These are phyloP conservation scores for Luffa acutangula DNA, from an alignment of 306 rosid species.

Conservation along the genomic window DNA sequence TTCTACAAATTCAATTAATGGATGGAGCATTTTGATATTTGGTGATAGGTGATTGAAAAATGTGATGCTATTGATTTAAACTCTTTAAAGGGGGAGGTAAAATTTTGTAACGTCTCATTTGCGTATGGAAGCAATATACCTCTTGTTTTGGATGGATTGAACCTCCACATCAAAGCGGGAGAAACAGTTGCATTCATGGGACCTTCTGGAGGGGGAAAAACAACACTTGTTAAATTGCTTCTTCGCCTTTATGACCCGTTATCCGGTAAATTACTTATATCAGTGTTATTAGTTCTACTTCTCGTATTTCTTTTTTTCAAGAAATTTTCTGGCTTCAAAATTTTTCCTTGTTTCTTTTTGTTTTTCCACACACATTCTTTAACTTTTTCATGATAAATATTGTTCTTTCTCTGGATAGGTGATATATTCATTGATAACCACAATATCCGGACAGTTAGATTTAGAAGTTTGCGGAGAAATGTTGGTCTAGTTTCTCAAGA, in stretches of 20 bases:
- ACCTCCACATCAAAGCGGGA: slow-evolving; percentile 65
- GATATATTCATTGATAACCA: slow-evolving; percentile 52
- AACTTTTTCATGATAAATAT: not conserved
- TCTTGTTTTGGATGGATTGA: slow-evolving; percentile 47
- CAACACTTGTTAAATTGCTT: slow-evolving; percentile 66
- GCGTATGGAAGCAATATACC: slow-evolving; percentile 45
- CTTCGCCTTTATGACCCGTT: slow-evolving; percentile 82
- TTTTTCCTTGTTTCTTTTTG: slow-evolving; percentile 10
- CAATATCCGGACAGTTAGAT: slow-evolving; percentile 35
- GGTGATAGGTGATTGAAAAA: slow-evolving; percentile 52
- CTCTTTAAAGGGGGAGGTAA: slow-evolving; percentile 51
- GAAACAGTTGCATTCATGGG: slow-evolving; percentile 89
- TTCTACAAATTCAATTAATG: not conserved
- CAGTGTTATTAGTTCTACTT: not conserved
- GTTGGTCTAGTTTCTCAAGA: slow-evolving; percentile 86
- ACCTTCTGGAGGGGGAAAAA: slow-evolving; percentile 95
- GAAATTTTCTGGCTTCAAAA: not conserved
- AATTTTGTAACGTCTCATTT: slow-evolving; percentile 62
- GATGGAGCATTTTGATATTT: not conserved
- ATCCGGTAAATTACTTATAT: slow-evolving; percentile 41
- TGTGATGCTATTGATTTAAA: slow-evolving; percentile 53
- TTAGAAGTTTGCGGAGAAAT: slow-evolving; percentile 62
- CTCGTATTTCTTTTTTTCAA: not conserved
- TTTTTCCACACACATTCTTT: not conserved
- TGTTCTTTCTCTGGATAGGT: slow-evolving; percentile 31